Conservation (phyloP, 2,329 filamentous ascomycete species). For the Fusarium floridanum region DNA sequence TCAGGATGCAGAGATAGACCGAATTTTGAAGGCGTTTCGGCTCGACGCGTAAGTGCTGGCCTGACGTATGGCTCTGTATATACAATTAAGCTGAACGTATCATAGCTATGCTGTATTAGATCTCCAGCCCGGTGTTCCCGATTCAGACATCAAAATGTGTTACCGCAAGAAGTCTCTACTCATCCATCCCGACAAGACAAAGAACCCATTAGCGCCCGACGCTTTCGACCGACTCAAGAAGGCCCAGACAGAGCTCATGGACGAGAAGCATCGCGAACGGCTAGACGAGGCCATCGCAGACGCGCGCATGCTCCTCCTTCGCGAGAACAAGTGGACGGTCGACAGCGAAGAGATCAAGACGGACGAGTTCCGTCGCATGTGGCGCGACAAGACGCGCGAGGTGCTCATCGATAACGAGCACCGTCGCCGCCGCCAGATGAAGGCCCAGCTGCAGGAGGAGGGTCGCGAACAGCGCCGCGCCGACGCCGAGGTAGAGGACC, state of each 20-base stretch:
- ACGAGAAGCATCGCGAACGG: conserved; percentile 88
- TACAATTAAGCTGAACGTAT: conserved; percentile 2
- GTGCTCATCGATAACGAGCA: conserved; percentile 96
- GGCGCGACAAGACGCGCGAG: conserved; percentile 89
- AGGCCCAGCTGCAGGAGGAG: conserved; percentile 97
- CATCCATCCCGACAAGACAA: conserved; percentile 98
- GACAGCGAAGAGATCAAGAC: conserved; percentile 90
- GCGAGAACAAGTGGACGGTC: conserved; percentile 92
- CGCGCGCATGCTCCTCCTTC: conserved; percentile 92
- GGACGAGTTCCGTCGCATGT: conserved; percentile 83
- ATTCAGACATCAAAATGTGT: conserved; percentile 93
- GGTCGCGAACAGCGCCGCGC: conserved; percentile 87
- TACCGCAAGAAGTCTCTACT: conserved; percentile 99
- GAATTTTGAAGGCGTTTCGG: conserved; percentile 91
- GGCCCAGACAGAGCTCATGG: conserved; percentile 89
- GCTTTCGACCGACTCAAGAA: conserved; percentile 98
- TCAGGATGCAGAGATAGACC: conserved; percentile 94
- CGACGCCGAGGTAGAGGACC: conserved; percentile 84
- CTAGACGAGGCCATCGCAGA: conserved; percentile 97
- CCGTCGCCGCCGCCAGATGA: conserved; percentile 84
- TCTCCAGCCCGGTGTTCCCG: conserved; percentile 93
- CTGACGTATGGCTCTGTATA: neutral
- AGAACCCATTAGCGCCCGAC: conserved; percentile 89
- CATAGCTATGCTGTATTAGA: conserved; percentile 90
- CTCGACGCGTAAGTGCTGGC: conserved; percentile 66